phyloP scores from a whole-genome alignment of 805 yeast species.

The Metschnikowia amazonensis region DNA sequence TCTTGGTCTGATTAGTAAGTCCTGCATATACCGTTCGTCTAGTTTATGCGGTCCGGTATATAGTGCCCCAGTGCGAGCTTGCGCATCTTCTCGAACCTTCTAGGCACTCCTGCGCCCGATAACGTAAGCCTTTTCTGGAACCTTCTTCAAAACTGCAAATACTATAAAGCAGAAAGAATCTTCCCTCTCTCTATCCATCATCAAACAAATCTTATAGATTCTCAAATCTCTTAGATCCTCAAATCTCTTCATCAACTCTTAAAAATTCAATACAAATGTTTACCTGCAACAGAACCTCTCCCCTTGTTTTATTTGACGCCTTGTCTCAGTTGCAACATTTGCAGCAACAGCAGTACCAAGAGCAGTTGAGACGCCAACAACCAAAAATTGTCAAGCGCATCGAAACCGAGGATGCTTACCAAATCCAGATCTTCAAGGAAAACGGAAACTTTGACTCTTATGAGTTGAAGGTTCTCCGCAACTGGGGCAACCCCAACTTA shows the following conservation, averaged over 20 bases:
- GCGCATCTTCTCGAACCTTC: conserved; percentile 3
- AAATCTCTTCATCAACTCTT: no score
- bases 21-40: no score
- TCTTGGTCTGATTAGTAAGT: no score
- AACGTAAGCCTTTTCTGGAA: conserved; percentile 9
- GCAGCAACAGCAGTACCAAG: conserved; percentile 14
- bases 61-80: background rate
- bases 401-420: conserved; percentile 33
- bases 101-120: conserved; percentile 1
- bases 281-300: conserved; percentile 14
- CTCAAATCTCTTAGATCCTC: no score
- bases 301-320: conserved; percentile 13
- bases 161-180: no score
- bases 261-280: no score
- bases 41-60: background rate
- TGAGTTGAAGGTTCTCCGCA: conserved; percentile 25
- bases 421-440: conserved; percentile 34
- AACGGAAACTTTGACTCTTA: conserved; percentile 32
- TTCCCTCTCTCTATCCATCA: background rate
- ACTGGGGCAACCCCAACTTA: conserved; percentile 9
- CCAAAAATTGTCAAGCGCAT: conserved; percentile 34
- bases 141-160: conserved; percentile 7
- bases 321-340: conserved; percentile 14
- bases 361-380: conserved; percentile 9
- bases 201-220: no score